Evolutionary conservation across 2,329 filamentous ascomycete genomes (phyloP).

Genomic region (Microcyclosporella mali): DNA sequence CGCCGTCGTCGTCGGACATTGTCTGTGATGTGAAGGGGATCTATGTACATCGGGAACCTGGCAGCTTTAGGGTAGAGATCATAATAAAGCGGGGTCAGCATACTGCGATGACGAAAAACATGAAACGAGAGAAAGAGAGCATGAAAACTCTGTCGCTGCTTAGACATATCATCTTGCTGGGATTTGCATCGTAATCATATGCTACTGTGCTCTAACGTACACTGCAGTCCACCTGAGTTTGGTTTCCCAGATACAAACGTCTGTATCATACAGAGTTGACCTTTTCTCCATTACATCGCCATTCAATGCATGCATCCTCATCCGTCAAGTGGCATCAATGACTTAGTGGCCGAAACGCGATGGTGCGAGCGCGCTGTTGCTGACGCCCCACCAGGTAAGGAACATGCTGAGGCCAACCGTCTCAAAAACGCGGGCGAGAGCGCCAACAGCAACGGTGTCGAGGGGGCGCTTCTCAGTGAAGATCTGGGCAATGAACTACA

Average conservation of each 20-base stretch:
- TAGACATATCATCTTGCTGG: too few species aligned
- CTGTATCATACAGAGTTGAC: too few species aligned
- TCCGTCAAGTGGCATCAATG: background rate
- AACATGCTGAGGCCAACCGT: constrained; percentile 87
- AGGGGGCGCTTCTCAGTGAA: constrained; percentile 86
- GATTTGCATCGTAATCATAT: too few species aligned
- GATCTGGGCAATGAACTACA: constrained; percentile 76
- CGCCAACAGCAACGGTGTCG: constrained; percentile 81
- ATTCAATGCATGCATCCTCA: background rate
- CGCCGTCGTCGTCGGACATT: constrained; percentile 10
- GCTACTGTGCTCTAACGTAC: too few species aligned
- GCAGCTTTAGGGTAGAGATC: too few species aligned
- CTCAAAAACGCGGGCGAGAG: constrained; percentile 80
- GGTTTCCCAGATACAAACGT: too few species aligned
- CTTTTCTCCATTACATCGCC: too few species aligned
- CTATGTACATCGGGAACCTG: too few species aligned
- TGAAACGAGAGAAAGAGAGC: background rate
- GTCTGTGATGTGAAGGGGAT: background rate
- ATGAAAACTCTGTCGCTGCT: too few species aligned
- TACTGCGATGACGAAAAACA: background rate
- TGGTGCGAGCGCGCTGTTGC: constrained; percentile 84
- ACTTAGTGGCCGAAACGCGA: constrained; percentile 58
- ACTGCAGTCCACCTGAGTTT: too few species aligned
- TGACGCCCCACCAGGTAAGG: constrained; percentile 96
- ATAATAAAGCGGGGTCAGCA: too few species aligned